Evolutionary conservation across 306 rosid genomes (phyloP), one percentile per base, ranked within the genome.

Genomic region (Trichosanthes cucumerina): DNA sequence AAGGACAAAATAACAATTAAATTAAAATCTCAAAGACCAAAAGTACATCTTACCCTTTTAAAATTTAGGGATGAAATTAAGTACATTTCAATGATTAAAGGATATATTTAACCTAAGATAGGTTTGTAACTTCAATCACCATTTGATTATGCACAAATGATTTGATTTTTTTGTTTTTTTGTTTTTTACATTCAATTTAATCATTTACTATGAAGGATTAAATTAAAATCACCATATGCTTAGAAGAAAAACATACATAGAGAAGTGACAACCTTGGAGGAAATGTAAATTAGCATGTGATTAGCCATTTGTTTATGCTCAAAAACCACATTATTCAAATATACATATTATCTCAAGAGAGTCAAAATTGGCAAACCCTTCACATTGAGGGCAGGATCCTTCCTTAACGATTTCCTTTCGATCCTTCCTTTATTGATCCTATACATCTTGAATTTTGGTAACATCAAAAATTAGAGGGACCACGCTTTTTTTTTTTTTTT

Each of bases 361-460:
- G 76, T 70, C 76, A 70, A 70, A 69, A 70, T 54, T 70, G 80
- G 80, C 85, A 85, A 89, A 90, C 31, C 21, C 47, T 56, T 82
- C 81, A 80, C 83, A 85, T 83, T 86, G 75, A 78, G 86, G 82
- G 66, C 87, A 85, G 43, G 88, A 87, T 88, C 92, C 87, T 86
- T 80, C 83, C 86, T 90, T 88, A 87, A 80, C 86, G 88, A 86
- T 77, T 82, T 82, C 81, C 86, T 78, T 88, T 90, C 80, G 81
- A 81, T 84, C 49, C 82, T 80, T 76, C 34, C 76, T 85, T 88
- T 83, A 71, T 87, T 31, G 89, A 83, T 84, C 81, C 82, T 57
- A 80, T 85, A 72, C 58, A 72, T 46, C 60, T 43, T 71, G 3
- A 71, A 71, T 71, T 13, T 71, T 13, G 76, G 23, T 71, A 13